A percentile compares a stretch with the other conserved stretches of the same genome.
These are phyloP conservation scores for Phytophthora ramorum DNA, from an alignment of 352 stramenopile species.

Conservation along the genomic window DNA sequence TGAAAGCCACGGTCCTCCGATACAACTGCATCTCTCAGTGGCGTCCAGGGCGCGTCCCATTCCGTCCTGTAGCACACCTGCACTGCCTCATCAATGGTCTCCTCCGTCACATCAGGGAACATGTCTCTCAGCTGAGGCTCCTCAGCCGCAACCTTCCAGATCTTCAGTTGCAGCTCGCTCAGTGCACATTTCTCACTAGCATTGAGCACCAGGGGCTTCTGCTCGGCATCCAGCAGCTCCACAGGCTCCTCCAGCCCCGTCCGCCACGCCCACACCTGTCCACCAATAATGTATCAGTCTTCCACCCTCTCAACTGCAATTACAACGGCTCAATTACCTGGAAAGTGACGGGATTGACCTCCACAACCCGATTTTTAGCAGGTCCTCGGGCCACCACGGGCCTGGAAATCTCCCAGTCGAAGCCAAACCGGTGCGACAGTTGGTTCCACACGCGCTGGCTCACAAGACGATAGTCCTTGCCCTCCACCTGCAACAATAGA, in stretches of 20 bases:
- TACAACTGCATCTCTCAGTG: constrained; percentile 42
- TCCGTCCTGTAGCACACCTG: constrained; percentile 61
- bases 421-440: constrained; percentile 65
- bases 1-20: constrained; percentile 27
- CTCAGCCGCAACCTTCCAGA: constrained; percentile 44
- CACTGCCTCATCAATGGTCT: constrained; percentile 38
- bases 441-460: constrained; percentile 77
- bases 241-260: constrained; percentile 30
- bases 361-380: constrained; percentile 51
- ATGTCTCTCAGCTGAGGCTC: constrained; percentile 39
- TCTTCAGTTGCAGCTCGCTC: constrained; percentile 48
- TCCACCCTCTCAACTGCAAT: not conserved
- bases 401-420: constrained; percentile 77
- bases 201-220: constrained; percentile 54
- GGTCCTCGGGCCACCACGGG: constrained; percentile 59
- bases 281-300: constrained; percentile 1
- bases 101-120: constrained; percentile 44
- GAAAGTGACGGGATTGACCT: constrained; percentile 78
- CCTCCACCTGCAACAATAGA: constrained; percentile 52
- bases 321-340: constrained; percentile 45
- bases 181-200: constrained; percentile 48
- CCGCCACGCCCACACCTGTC: constrained; percentile 39
- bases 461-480: constrained; percentile 67
- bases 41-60: constrained; percentile 49
- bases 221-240: constrained; percentile 37